A percentile compares a stretch with the other conserved stretches of the same genome.
Evolutionary conservation across 2,329 filamentous ascomycete species (phyloP).

Genomic region (Calonectria leucothoes): DNA sequence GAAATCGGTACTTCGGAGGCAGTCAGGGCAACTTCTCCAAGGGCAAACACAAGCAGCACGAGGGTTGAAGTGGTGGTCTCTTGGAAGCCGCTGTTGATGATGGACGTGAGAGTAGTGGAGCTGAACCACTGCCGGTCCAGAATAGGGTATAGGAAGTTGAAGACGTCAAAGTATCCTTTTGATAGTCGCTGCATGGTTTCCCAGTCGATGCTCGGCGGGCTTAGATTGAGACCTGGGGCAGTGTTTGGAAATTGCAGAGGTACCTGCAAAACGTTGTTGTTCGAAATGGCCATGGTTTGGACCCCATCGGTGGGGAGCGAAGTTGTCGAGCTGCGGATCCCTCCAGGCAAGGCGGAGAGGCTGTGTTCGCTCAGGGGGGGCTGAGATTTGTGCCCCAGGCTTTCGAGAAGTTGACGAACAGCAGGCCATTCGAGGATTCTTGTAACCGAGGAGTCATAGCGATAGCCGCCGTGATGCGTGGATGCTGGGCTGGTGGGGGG

Average conservation of each 20-base stretch:
- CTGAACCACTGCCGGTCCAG: slow-evolving; percentile 68
- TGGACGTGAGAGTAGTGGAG: slow-evolving; percentile 56
- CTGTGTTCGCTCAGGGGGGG: slow-evolving; percentile 29
- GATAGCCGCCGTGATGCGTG: slow-evolving; percentile 37
- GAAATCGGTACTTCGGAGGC: slow-evolving; percentile 60
- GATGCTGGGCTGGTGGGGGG: slow-evolving; percentile 33
- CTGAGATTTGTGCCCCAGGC: slow-evolving; percentile 37
- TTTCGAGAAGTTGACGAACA: slow-evolving; percentile 41
- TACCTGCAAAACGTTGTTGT: slow-evolving; percentile 32
- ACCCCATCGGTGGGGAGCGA: slow-evolving; percentile 38
- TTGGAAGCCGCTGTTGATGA: slow-evolving; percentile 58
- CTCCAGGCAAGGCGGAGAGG: slow-evolving; percentile 31
- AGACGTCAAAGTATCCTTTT: slow-evolving; percentile 68
- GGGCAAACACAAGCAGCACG: slow-evolving; percentile 66
- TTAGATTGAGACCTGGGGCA: slow-evolving; percentile 26
- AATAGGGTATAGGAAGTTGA: slow-evolving; percentile 69
- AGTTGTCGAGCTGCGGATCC: slow-evolving; percentile 36
- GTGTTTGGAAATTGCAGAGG: slow-evolving; percentile 34
- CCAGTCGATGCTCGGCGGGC: slow-evolving; percentile 51
- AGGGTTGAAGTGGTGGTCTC: slow-evolving; percentile 63
- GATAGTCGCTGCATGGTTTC: slow-evolving; percentile 62
- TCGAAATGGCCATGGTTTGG: slow-evolving; percentile 30
- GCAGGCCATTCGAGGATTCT: slow-evolving; percentile 41
- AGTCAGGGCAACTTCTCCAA: slow-evolving; percentile 69
- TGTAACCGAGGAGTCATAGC: slow-evolving; percentile 42